phyloP scores from a whole-genome alignment of 1,139 yeast genomes.

The Kodamaea suecica region DNA sequence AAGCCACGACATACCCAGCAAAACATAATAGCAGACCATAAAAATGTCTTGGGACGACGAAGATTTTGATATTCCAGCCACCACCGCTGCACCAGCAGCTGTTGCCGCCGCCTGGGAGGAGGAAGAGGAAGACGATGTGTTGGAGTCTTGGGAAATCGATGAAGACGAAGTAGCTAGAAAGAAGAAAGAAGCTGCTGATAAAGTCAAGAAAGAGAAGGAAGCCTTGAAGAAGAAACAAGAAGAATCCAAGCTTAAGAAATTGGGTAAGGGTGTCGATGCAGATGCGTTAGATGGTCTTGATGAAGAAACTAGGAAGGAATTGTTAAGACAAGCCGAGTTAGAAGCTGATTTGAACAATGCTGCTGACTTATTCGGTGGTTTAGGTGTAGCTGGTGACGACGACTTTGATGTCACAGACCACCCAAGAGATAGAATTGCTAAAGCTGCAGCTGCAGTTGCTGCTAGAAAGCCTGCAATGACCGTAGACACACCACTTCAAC shows the following conservation, averaged over 20 bases:
- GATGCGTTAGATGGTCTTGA: constrained; percentile 56
- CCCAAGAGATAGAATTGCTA: constrained; percentile 63
- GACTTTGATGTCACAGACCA: constrained; percentile 49
- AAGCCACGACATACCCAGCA: no score
- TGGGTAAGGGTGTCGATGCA: constrained; percentile 40
- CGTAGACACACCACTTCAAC: constrained; percentile 65
- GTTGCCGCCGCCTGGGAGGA: constrained; percentile 81
- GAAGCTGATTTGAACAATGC: constrained; percentile 89
- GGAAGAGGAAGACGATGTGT: constrained; percentile 68
- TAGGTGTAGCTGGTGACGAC: constrained; percentile 59
- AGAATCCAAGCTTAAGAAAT: constrained; percentile 31
- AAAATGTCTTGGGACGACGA: constrained; percentile 76
- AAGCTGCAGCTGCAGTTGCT: constrained; percentile 48
- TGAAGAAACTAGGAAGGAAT: constrained; percentile 64
- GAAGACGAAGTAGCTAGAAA: constrained; percentile 58
- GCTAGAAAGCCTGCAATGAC: constrained; percentile 42
- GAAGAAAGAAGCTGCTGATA: constrained; percentile 39
- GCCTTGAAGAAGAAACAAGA: constrained; percentile 41
- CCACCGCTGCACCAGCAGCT: constrained; percentile 28
- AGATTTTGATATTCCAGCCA: constrained; percentile 72
- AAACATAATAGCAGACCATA: no score
- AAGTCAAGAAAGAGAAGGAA: constrained; percentile 40
- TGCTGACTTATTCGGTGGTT: constrained; percentile 83
- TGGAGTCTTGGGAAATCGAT: constrained; percentile 84
- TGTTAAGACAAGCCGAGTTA: constrained; percentile 75